Percentiles rank a stretch among this genome's conserved stretches.
Conservation (phyloP, 768 basidiomycete genomes). For the Dendrothele bispora region DNA sequence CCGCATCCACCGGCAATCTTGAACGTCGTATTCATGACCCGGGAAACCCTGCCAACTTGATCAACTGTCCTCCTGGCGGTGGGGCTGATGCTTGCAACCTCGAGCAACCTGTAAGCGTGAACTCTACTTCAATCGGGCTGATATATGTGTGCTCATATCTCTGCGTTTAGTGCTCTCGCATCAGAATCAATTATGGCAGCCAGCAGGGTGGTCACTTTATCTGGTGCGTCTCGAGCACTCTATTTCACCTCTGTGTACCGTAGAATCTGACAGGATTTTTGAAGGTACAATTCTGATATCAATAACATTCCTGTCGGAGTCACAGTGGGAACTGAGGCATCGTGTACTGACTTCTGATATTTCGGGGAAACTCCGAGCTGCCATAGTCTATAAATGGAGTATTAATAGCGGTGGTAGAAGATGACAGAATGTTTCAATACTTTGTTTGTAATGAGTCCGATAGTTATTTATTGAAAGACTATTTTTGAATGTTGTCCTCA, state of each 20-base stretch:
- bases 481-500: too few species aligned
- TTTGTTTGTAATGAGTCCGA: too few species aligned
- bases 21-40: slow-evolving; percentile 5
- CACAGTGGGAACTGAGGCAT: background rate
- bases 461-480: too few species aligned
- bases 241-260: background rate
- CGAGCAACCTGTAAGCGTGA: slow-evolving; percentile 1
- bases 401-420: too few species aligned
- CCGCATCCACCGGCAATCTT: background rate
- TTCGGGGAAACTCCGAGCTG: too few species aligned
- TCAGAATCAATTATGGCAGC: slow-evolving; percentile 3
- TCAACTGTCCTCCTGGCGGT: slow-evolving; percentile 5
- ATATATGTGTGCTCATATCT: background rate
- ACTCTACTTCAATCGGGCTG: background rate
- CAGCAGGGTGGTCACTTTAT: slow-evolving; percentile 4
- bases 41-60: slow-evolving; percentile 7
- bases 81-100: slow-evolving; percentile 4
- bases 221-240: background rate
- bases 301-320: slow-evolving; percentile 4
- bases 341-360: slow-evolving; percentile 4
- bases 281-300: slow-evolving; percentile 7
- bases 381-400: too few species aligned
- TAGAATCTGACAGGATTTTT: too few species aligned
- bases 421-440: too few species aligned
- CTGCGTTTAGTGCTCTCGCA: slow-evolving; percentile 3